Conservation (phyloP, 805 yeast genomes). For the Metschnikowia chrysomelidarum region DNA sequence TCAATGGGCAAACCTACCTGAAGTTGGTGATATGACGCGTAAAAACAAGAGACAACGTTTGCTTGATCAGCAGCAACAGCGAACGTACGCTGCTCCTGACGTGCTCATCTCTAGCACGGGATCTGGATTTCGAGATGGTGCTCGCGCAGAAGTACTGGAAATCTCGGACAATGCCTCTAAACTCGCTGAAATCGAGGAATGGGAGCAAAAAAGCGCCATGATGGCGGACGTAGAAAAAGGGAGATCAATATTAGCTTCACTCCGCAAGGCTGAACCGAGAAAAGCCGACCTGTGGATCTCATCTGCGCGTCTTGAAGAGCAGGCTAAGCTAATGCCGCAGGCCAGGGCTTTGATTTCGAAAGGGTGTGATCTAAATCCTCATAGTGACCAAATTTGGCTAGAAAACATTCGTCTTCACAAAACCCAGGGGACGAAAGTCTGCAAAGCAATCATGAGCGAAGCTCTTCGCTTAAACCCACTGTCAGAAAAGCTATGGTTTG, state of each 20-base stretch:
- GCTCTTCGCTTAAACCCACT: slow-evolving; percentile 58
- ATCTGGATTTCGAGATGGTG: slow-evolving; percentile 14
- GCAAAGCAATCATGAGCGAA: slow-evolving; percentile 60
- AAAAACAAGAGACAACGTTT: slow-evolving; percentile 70
- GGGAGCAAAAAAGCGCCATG: slow-evolving; percentile 12
- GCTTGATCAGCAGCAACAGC: slow-evolving; percentile 56
- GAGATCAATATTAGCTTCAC: slow-evolving; percentile 59
- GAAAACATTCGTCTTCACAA: slow-evolving; percentile 68
- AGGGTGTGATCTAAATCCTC: slow-evolving; percentile 71
- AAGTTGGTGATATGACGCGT: slow-evolving; percentile 82
- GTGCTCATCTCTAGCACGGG: slow-evolving; percentile 43
- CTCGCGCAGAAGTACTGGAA: background rate
- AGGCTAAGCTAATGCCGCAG: slow-evolving; percentile 48
- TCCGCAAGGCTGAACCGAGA: slow-evolving; percentile 68
- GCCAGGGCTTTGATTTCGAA: slow-evolving; percentile 67
- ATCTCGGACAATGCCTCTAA: slow-evolving; percentile 1
- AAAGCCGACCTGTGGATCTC: slow-evolving; percentile 85
- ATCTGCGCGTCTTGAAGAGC: slow-evolving; percentile 74
- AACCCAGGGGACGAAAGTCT: slow-evolving; percentile 36
- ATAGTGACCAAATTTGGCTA: slow-evolving; percentile 75
- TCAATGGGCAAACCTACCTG: slow-evolving; percentile 84
- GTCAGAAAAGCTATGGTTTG: slow-evolving; percentile 69
- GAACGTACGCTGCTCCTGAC: slow-evolving; percentile 86
- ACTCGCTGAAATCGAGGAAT: slow-evolving; percentile 15
- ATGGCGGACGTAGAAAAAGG: slow-evolving; percentile 38